Base-by-base conservation (phyloP, 2,329 filamentous ascomycete genomes). In the Fusarium sulawesiense region DNA sequence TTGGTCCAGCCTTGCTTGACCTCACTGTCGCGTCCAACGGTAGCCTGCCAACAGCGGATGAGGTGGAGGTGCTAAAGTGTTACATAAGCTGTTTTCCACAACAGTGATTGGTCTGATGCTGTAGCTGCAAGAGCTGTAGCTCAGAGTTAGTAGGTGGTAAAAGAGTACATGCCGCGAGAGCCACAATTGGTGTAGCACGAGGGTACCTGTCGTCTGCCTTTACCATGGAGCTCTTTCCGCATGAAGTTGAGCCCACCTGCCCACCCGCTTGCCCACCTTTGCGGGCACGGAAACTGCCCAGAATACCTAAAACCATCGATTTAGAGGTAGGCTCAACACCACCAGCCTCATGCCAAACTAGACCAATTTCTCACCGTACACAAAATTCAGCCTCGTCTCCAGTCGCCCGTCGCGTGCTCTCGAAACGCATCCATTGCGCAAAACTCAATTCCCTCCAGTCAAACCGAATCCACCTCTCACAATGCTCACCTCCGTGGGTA, bases 401-500 rank as follows among this genome's bases (percentile, higher is more conserved):
- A 25, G 40, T 34, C 30, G 40, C 29, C 46, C 25, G 44, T 27
- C 49, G 49, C 42, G 42, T 45, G 42, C 57, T 51, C 49, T 37
- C 27, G 20, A 18, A 18, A 14, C 32, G n/a, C 34, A 56, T 32
- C 30, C 13, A 16, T 27, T 37, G 46, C 42, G 49, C 48, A 42
- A 30, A 56, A 32, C 32, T 50, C 46, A 45, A 44, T 41, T 32
- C 16, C 16, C 32, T 29, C 25, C 21, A 37, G 30, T 27, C 7
- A 50, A 44, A 40, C 25, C 14, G 20, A 25, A 44, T 16, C 37
- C 37, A 18, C 34, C 21, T 30, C 40, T 63, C 30, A 72, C 63
- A 60, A 86, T 85, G 83, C 75, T 85, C 66, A 80, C 79, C 54
- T 77, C 79, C 30, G 75, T 84, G 67, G 79, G 79, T 67, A 79